phyloP scores from a whole-genome alignment of 441 rosid species.

The Geranium incanum region DNA sequence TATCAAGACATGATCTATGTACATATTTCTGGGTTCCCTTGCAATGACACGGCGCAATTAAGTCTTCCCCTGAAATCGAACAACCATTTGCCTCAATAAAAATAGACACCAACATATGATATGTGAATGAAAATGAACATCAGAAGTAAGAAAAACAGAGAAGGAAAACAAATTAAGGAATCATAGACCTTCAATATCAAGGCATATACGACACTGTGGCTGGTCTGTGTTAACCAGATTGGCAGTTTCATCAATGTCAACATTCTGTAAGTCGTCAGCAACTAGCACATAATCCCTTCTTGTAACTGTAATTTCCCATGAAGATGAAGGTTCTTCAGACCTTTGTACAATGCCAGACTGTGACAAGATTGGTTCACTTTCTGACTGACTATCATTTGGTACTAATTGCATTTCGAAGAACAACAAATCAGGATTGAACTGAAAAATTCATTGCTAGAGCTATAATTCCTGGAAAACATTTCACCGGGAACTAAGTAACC shows the following conservation, averaged over 20 bases:
- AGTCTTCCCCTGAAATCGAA: slow-evolving; percentile 64
- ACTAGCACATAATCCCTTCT: slow-evolving; percentile 39
- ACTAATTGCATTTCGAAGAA: slow-evolving; percentile 70
- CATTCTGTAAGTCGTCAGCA: slow-evolving; percentile 43
- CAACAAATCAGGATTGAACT: slow-evolving; percentile 22
- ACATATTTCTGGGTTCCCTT: slow-evolving; percentile 96
- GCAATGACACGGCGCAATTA: slow-evolving; percentile 95
- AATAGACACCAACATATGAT: neutral
- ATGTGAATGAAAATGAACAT: neutral
- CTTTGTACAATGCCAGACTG: slow-evolving; percentile 31
- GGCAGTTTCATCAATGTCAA: slow-evolving; percentile 53
- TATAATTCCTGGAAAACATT: slow-evolving; percentile 28
- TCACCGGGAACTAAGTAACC: slow-evolving; percentile 33
- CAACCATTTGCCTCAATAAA: slow-evolving; percentile 17
- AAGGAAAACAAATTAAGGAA: slow-evolving; percentile 12
- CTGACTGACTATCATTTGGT: slow-evolving; percentile 53
- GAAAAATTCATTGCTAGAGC: slow-evolving; percentile 31
- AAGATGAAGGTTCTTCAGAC: slow-evolving; percentile 50
- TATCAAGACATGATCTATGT: slow-evolving; percentile 92
- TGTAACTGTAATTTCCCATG: slow-evolving; percentile 54
- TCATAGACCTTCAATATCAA: slow-evolving; percentile 73
- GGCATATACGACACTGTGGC: slow-evolving; percentile 93
- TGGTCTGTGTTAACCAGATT: slow-evolving; percentile 68
- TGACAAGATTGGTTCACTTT: slow-evolving; percentile 55
- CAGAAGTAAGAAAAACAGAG: too few species aligned